Base-by-base conservation (phyloP, 306 rosid genomes). In the Mucuna pruriens region DNA sequence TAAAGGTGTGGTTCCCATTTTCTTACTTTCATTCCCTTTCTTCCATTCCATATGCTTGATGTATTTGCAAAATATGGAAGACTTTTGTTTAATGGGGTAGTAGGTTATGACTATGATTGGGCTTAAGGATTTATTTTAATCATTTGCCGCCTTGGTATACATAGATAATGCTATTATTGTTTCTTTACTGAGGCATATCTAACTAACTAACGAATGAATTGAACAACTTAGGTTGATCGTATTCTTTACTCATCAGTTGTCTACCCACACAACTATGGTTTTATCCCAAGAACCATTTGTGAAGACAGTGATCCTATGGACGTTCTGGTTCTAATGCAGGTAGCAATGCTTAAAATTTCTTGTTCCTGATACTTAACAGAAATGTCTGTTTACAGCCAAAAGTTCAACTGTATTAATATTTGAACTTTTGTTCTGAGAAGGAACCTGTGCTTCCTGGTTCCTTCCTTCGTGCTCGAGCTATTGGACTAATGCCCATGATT, bases 281-380 rank as follows among this genome's bases (percentile, higher is more conserved):
- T 93, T 88, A 93, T 95, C 79, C 99, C 99, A 7, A 89, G 99
- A 55, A 95, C 98, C 79, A 67, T 93, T 26, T 95, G 99, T 74
- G 99, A 95, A 83, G 99, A 95, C 78, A 93, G 99, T 62, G 99
- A 95, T 89, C 99, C 97, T 25, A 88, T 95, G 92, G 99, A 95
- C 71, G 99, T 95, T 80, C 88, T 95, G 76, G 51, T 93, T 64
- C 87, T 95, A 80, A 95, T 95, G 99, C 99, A 95, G 97, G 99
- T 95, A 91, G 26, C 58, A 57, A 68, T 71, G 58, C 84, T 72
- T 80, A 36, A 78, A 72, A 45, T 6, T 38, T 58, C 7, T 67
- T 72, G 71, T 78, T 66, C 38, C 4, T 71, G 64, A 79, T 73
- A 48, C 48, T 62, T 22, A 12, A 17, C 16, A 31, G 42, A 39